Evolutionary conservation across 2,329 filamentous ascomycete genomes (phyloP).

Genomic region (Zelopaecilomyces penicillatus): DNA sequence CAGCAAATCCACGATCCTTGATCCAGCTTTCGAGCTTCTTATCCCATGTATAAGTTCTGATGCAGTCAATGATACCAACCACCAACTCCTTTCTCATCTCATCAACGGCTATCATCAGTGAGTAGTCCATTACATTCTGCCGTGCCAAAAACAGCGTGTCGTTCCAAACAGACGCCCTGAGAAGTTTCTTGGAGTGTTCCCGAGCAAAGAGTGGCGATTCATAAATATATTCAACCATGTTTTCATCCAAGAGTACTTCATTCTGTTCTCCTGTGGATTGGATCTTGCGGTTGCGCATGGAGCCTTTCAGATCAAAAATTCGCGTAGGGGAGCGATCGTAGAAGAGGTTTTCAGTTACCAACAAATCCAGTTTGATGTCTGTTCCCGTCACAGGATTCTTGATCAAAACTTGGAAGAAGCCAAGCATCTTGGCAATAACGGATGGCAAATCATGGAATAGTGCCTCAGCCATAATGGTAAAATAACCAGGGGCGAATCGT

Average conservation of each 20-base stretch:
- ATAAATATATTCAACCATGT: slow-evolving; percentile 98
- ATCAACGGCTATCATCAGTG: slow-evolving; percentile 95
- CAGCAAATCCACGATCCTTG: slow-evolving; percentile 84
- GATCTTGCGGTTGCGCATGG: slow-evolving; percentile 97
- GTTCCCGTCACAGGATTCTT: slow-evolving; percentile 87
- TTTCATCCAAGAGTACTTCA: slow-evolving; percentile 93
- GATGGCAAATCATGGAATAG: slow-evolving; percentile 92
- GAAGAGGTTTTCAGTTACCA: slow-evolving; percentile 97
- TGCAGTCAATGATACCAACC: slow-evolving; percentile 97
- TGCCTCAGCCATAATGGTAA: slow-evolving; percentile 92
- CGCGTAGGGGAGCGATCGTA: slow-evolving; percentile 87
- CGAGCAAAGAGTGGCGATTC: slow-evolving; percentile 91
- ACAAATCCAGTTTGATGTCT: slow-evolving; percentile 87
- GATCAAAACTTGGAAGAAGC: slow-evolving; percentile 95
- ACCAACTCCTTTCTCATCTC: slow-evolving; percentile 84
- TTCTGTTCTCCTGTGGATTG: slow-evolving; percentile 92
- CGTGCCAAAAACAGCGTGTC: slow-evolving; percentile 91
- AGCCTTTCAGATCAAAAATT: slow-evolving; percentile 93
- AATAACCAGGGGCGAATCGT: slow-evolving; percentile 93
- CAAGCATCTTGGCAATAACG: slow-evolving; percentile 98
- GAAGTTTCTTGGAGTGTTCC: slow-evolving; percentile 90
- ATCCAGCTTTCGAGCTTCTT: slow-evolving; percentile 99
- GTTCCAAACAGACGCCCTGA: slow-evolving; percentile 90
- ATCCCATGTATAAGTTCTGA: slow-evolving; percentile 98
- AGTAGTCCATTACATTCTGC: slow-evolving; percentile 99